phyloP scores from a whole-genome alignment of 805 yeast genomes.

The Cephaloascus albidus region DNA sequence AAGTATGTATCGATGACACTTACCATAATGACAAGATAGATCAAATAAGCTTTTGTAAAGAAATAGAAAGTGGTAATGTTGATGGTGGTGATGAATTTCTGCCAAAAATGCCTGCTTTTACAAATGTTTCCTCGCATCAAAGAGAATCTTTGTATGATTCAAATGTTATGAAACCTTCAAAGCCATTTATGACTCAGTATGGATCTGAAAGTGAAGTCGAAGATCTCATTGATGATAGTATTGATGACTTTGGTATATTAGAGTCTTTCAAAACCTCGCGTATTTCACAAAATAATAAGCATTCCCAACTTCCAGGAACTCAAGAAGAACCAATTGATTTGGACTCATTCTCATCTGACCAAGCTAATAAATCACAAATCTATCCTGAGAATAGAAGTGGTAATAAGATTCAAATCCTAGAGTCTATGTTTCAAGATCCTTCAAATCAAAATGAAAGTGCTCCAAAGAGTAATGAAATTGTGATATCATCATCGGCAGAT shows the following conservation, averaged over 20 bases:
- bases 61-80: neutral
- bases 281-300: too few species aligned
- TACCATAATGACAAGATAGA: neutral
- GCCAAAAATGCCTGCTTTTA: neutral
- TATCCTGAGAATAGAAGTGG: too few species aligned
- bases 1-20: neutral
- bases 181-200: too few species aligned
- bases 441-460: neutral
- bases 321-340: neutral
- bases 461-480: neutral
- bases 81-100: neutral
- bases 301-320: too few species aligned
- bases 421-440: too few species aligned
- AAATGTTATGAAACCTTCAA: too few species aligned
- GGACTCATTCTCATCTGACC: neutral
- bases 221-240: neutral
- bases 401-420: too few species aligned
- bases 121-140: neutral
- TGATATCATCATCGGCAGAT: neutral
- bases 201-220: too few species aligned
- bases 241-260: neutral
- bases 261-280: too few species aligned
- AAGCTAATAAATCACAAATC: neutral
- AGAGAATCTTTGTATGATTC: too few species aligned
- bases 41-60: neutral